Base-by-base conservation (phyloP, 345 rosid genomes). In the Geranium brycei region DNA sequence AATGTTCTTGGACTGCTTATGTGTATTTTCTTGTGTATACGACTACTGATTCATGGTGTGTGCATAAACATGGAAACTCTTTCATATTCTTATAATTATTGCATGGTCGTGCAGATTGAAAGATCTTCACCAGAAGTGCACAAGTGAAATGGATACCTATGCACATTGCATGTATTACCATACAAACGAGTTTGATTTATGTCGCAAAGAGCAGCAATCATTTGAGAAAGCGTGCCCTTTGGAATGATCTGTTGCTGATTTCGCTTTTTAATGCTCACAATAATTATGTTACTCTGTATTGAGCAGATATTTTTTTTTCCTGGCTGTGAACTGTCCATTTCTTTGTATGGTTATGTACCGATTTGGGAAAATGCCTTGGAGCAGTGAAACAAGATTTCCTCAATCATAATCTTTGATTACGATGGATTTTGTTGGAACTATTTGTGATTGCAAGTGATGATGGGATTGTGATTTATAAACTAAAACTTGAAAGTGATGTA, bases 81-180 rank as follows among this genome's bases (percentile, higher is more conserved):
- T 23, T 23, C 28, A 23, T 23, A 23, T 23, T 23, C 28, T 23
- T 2, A 23, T 23, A 23, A 23, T 23, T 23, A 1, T 23, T 23
- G 28, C 28, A 23, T 23, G 28, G 28, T 23, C 28, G 28, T 81
- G 78, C 81, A 95, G 99, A 80, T 70, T 95, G 71, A 95, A 82
- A 69, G 97, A 91, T 82, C 89, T 95, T 65, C 96, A 91, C 73
- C 89, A 88, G 64, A 85, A 69, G 64, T 91, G 99, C 85, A 88
- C 88, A 14, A 86, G 80, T 57, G 89, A 87, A 69, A 91, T 91
- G 99, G 99, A 95, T 69, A 88, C 64, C 8, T 88, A 91, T 55
- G 99, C 81, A 32, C 91, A 95, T 57, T 95, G 99, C 77, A 83
- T 95, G 99, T 95, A 88, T 79, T 95, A 95, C 84, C 71, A 78